Evolutionary conservation across 1,139 yeast genomes (phyloP), one percentile per base, ranked within the genome.

Genomic region (Nakaseomyces kungkrabaensis): DNA sequence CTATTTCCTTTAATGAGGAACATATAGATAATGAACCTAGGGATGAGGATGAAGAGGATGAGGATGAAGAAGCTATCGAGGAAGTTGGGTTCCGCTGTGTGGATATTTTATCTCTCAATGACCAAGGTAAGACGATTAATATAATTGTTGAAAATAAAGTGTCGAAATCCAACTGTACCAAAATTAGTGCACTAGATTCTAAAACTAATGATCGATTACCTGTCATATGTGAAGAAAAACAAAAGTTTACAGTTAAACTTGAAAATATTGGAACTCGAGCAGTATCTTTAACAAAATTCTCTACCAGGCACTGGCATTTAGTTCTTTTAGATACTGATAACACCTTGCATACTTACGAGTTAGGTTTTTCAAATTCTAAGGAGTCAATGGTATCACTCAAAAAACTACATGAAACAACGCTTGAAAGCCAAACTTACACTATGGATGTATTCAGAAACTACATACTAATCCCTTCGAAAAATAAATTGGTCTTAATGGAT

Each of bases 361-460:
- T 54, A 11, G 33, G 45, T 2, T 45, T 53, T 22, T n/a, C 31
- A n/a, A 53, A 66, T 1, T 32, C 44, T 66, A 54, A 58, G n/a
- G 51, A 45, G 29, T 37, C 48, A 13, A 22, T 32, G 4, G 58
- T 53, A 37, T 58, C 65, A 1, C 57, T 85, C 22, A 67, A 69
- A 43, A 71, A 80, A 29, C 59, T 83, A 4, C 95, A 90, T 65
- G 72, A 72, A 52, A 90, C 97, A 0, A 64, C 68, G 29, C 68
- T 85, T 0, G 81, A 77, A 5, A 68, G 60, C 8, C 68, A 72
- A 0, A 80, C 83, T 0, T 57, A 73, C 32, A 73, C 84, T 0
- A 59, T 90, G 62, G 56, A 67, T 1, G 69, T 71, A 13, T 89
- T 85, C 64, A 77, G 81, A 42, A 86, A 84, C 0, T 73, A 74